These are phyloP conservation scores for Penicillium sp. DNA, from an alignment of 2,329 filamentous ascomycete species.

Conservation along the genomic window DNA sequence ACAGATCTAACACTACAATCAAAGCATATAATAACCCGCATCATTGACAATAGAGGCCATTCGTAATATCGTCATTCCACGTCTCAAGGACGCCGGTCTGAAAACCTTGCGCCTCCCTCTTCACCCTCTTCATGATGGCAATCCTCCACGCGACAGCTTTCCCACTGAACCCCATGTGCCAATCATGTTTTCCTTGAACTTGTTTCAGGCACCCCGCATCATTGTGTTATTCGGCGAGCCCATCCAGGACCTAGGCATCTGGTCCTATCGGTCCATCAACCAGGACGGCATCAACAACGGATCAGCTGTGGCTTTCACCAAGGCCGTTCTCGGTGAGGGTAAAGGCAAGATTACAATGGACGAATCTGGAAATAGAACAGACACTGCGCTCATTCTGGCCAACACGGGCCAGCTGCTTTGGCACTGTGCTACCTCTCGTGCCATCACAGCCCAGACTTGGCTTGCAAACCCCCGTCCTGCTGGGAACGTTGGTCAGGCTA, in stretches of 20 bases:
- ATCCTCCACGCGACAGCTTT: neutral
- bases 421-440: conserved; percentile 59
- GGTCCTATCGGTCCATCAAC: conserved; percentile 64
- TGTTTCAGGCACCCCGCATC: conserved; percentile 57
- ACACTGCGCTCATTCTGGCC: conserved; percentile 59
- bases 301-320: conserved; percentile 62
- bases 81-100: conserved; percentile 59
- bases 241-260: conserved; percentile 65
- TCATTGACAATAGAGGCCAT: conserved; percentile 44
- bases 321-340: conserved; percentile 35
- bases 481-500: conserved; percentile 54
- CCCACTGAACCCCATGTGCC: conserved; percentile 56
- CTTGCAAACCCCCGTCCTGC: conserved; percentile 57
- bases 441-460: conserved; percentile 58
- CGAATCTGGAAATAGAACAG: conserved; percentile 9
- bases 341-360: neutral
- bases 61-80: conserved; percentile 55
- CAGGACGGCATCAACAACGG: conserved; percentile 63
- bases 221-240: conserved; percentile 70
- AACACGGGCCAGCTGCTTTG: conserved; percentile 75
- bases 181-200: conserved; percentile 59
- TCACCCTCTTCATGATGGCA: conserved; percentile 51
- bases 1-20: neutral
- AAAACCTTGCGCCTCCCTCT: conserved; percentile 58
- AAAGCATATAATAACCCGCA: neutral